Conservation (phyloP, 1,284 basidiomycete species). For the Moesziomyces antarcticus region DNA sequence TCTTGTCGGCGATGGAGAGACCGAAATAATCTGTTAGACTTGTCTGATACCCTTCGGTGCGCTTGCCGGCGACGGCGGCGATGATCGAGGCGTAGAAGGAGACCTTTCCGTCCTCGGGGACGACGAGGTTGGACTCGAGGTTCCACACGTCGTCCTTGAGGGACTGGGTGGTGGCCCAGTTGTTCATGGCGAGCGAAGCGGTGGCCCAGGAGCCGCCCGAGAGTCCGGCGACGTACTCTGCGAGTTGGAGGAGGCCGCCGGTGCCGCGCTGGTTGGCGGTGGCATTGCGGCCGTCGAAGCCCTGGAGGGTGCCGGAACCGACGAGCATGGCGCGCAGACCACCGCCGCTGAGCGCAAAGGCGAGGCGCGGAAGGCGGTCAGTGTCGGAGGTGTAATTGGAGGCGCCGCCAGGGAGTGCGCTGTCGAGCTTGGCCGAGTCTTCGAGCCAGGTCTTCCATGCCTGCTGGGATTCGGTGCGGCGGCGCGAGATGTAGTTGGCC, state of each 20-base stretch:
- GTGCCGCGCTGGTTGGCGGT: constrained; percentile 61
- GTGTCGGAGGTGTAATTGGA: constrained; percentile 48
- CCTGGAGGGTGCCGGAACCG: constrained; percentile 56
- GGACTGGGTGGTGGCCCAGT: constrained; percentile 59
- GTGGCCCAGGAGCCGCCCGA: constrained; percentile 65
- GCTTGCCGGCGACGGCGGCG: constrained; percentile 55
- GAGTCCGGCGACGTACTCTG: constrained; percentile 63
- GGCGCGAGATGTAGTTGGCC: constrained; percentile 48
- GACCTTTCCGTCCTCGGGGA: constrained; percentile 68
- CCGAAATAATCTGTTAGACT: constrained; percentile 65
- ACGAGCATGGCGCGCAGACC: constrained; percentile 71
- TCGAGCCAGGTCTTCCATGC: constrained; percentile 57
- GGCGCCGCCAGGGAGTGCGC: constrained; percentile 51
- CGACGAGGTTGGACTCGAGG: constrained; percentile 69
- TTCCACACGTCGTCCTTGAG: constrained; percentile 67
- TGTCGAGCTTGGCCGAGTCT: constrained; percentile 39
- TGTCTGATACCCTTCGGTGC: constrained; percentile 44
- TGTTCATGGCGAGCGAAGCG: constrained; percentile 56
- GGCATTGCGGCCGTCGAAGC: constrained; percentile 59
- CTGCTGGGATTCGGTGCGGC: constrained; percentile 21
- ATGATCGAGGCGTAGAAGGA: constrained; percentile 68
- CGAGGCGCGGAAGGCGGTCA: constrained; percentile 65
- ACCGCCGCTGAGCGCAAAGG: constrained; percentile 70
- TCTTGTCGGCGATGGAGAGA: constrained; percentile 58
- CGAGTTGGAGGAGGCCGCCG: constrained; percentile 63